These are phyloP conservation scores for Bruguiera hainesii DNA, from an alignment of 441 rosid genomes.

Conservation along the genomic window DNA sequence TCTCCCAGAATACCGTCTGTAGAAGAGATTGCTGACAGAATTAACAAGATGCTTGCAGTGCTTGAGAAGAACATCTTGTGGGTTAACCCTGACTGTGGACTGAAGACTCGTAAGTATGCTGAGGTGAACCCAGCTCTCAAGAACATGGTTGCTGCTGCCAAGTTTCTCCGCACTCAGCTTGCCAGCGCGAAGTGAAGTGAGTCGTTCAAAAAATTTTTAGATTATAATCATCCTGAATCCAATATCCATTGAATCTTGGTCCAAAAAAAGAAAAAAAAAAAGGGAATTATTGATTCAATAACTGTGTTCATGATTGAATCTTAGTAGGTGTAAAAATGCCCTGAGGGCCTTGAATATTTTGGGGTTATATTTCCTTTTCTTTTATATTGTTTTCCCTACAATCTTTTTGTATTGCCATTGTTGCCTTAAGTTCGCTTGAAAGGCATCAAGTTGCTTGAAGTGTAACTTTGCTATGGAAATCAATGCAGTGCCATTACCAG, in stretches of 20 bases:
- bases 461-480: constrained; percentile 12
- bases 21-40: constrained; percentile 88
- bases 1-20: constrained; percentile 92
- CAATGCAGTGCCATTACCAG: constrained; percentile 17
- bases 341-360: neutral
- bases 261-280: neutral
- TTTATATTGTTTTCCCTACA: neutral
- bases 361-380: neutral
- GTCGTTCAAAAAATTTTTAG: constrained; percentile 1
- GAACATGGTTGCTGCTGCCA: constrained; percentile 93
- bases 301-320: constrained; percentile 16
- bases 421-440: constrained; percentile 14
- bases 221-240: neutral
- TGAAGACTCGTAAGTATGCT: constrained; percentile 86
- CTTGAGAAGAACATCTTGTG: constrained; percentile 88
- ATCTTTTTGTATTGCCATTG: constrained; percentile 6
- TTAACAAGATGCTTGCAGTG: constrained; percentile 97
- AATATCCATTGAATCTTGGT: constrained; percentile 12
- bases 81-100: constrained; percentile 99
- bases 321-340: constrained; percentile 19
- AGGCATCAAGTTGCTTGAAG: constrained; percentile 7
- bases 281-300: constrained; percentile 18
- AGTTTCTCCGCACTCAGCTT: constrained; percentile 86
- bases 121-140: constrained; percentile 93
- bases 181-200: constrained; percentile 89